phyloP scores from a whole-genome alignment of 2,329 filamentous ascomycete genomes.

The Periconia sp. region DNA sequence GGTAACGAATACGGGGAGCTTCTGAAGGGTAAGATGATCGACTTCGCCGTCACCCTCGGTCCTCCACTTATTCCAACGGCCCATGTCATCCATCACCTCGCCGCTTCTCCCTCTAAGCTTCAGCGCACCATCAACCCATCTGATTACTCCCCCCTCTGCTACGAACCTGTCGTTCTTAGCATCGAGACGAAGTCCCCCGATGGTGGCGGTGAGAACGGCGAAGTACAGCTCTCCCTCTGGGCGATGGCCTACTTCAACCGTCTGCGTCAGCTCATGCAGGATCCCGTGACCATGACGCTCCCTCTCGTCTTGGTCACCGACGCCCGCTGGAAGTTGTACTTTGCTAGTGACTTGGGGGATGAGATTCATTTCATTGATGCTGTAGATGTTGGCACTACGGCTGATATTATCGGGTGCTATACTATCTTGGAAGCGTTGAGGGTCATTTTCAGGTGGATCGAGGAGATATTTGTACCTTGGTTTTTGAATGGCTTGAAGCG shows the following conservation, averaged over 20 bases:
- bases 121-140: conserved; percentile 17
- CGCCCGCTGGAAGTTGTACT: conserved; percentile 17
- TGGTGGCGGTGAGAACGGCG: conserved; percentile 13
- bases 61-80: conserved; percentile 16
- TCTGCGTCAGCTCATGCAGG: conserved; percentile 15
- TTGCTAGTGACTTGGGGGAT: conserved; percentile 16
- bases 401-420: conserved; percentile 21
- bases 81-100: conserved; percentile 11
- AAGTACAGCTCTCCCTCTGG: conserved; percentile 19
- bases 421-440: conserved; percentile 19
- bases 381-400: conserved; percentile 21
- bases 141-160: conserved; percentile 7
- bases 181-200: conserved; percentile 20
- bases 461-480: conserved; percentile 15
- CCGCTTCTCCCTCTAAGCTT: conserved; percentile 13
- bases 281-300: conserved; percentile 15
- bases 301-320: conserved; percentile 16
- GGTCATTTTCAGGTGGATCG: conserved; percentile 14
- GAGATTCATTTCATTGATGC: conserved; percentile 20
- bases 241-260: conserved; percentile 21
- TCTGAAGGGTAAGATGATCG: conserved; percentile 22
- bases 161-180: conserved; percentile 15
- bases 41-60: conserved; percentile 20
- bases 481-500: conserved; percentile 12
- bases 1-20: conserved; percentile 21